Conservation (phyloP, 1,284 basidiomycete species). For the Phlebopus sp. region DNA sequence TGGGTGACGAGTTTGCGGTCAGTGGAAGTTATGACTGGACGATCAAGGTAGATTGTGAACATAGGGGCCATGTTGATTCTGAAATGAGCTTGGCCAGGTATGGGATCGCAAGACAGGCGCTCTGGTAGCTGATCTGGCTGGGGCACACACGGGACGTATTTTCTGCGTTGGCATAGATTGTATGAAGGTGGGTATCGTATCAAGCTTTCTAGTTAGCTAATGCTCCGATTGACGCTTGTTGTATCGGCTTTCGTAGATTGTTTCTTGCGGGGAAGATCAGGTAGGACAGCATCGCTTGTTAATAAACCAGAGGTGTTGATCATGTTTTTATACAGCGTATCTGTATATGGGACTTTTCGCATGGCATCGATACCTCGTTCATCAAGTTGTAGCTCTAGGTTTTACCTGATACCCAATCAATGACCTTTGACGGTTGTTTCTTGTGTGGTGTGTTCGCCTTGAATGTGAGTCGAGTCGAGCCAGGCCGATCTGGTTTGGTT, state of each 20-base stretch:
- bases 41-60: conserved; percentile 60
- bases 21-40: conserved; percentile 84
- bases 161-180: conserved; percentile 79
- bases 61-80: background rate
- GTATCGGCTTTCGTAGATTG: conserved; percentile 34
- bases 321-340: conserved; percentile 54
- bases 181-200: conserved; percentile 56
- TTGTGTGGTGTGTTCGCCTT: background rate
- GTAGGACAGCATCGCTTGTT: conserved; percentile 38
- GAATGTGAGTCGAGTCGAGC: too few relatives aligned
- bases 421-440: conserved; percentile 16
- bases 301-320: conserved; percentile 15
- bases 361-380: conserved; percentile 76
- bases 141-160: conserved; percentile 75
- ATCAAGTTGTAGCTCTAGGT: conserved; percentile 40
- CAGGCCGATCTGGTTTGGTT: too few relatives aligned
- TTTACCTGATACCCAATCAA: conserved; percentile 3
- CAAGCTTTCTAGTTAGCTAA: background rate
- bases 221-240: conserved; percentile 2
- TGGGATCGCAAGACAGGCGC: conserved; percentile 76
- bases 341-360: conserved; percentile 84
- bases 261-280: conserved; percentile 84
- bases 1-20: conserved; percentile 69
- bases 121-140: conserved; percentile 69
- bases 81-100: conserved; percentile 51